Conservation (phyloP, 495 filamentous ascomycete species). For the Geoglossum glabrum region DNA sequence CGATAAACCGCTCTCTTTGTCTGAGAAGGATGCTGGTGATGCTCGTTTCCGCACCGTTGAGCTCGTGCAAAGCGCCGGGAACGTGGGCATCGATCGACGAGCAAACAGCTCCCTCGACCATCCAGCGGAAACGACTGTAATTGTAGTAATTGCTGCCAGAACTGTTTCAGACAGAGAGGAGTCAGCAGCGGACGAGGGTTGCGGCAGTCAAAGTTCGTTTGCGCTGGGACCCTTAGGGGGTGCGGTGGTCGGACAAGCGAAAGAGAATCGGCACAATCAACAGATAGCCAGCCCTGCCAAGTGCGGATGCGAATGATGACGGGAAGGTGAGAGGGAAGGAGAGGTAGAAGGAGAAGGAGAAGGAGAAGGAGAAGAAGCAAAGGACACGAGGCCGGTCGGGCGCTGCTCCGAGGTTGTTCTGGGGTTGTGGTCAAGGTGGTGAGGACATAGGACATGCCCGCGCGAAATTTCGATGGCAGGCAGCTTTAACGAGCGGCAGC, state of each 20-base stretch:
- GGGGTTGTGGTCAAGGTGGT: not conserved
- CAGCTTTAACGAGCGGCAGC: constrained; percentile 1
- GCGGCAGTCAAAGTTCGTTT: not conserved
- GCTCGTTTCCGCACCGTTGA: constrained; percentile 2
- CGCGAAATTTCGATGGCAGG: constrained; percentile 2
- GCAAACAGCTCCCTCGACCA: constrained; percentile 1
- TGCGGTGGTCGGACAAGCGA: constrained; percentile 3
- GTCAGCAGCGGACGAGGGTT: not conserved
- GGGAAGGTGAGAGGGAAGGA: constrained; percentile 1
- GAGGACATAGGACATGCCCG: not conserved
- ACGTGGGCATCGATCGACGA: constrained; percentile 2
- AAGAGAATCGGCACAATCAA: constrained; percentile 2
- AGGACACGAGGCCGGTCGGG: constrained; percentile 1
- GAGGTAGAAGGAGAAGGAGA: not conserved
- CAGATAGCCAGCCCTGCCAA: constrained; percentile 3
- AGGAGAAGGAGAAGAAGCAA: constrained; percentile 2
- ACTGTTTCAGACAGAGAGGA: not conserved
- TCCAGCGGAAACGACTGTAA: not conserved
- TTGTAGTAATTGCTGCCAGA: not conserved
- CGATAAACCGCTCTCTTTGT: not conserved
- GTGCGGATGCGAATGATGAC: not conserved
- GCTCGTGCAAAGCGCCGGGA: constrained; percentile 2
- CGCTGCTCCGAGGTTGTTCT: constrained; percentile 3
- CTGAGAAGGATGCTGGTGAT: not conserved
- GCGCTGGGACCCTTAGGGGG: constrained; percentile 2